Evolutionary conservation across 768 basidiomycete species (phyloP).

Genomic region (Auricularia auricula-judae): DNA sequence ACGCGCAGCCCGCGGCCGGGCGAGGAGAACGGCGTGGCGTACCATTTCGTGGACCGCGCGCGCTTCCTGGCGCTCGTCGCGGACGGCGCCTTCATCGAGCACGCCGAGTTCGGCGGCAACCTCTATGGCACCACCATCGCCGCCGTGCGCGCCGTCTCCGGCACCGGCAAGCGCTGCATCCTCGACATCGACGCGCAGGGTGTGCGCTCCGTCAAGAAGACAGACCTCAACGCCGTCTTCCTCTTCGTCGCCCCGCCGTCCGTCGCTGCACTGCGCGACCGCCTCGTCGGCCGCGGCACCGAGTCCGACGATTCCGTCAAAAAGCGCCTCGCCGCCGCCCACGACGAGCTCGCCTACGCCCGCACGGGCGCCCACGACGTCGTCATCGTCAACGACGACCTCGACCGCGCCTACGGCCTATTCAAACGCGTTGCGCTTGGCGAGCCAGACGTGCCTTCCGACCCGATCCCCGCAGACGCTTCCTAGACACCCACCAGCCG

Average conservation of each 20-base stretch:
- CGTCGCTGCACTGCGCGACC: conserved; percentile 51
- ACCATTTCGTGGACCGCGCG: conserved; percentile 72
- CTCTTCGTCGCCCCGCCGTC: conserved; percentile 89
- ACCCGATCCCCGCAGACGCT: background rate
- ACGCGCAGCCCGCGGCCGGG: conserved; percentile 77
- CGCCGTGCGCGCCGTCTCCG: conserved; percentile 58
- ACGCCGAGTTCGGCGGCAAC: conserved; percentile 88
- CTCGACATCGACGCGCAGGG: conserved; percentile 95
- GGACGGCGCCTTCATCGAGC: conserved; percentile 78
- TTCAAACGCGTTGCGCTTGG: conserved; percentile 72
- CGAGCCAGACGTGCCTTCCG: conserved; percentile 27
- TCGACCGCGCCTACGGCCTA: conserved; percentile 71
- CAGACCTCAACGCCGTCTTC: conserved; percentile 68
- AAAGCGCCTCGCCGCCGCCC: conserved; percentile 66
- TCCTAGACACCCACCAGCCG: background rate
- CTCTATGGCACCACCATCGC: conserved; percentile 85
- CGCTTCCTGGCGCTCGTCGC: conserved; percentile 59
- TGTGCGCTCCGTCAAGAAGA: conserved; percentile 77
- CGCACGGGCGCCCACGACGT: conserved; percentile 64
- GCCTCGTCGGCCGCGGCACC: conserved; percentile 73
- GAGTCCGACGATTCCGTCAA: conserved; percentile 64
- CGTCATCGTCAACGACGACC: conserved; percentile 83
- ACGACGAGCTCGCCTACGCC: conserved; percentile 77
- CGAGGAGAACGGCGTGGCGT: conserved; percentile 73
- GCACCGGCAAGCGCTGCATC: conserved; percentile 70